phyloP scores from a whole-genome alignment of 2,329 filamentous ascomycete genomes.

The Catunica adiposa region DNA sequence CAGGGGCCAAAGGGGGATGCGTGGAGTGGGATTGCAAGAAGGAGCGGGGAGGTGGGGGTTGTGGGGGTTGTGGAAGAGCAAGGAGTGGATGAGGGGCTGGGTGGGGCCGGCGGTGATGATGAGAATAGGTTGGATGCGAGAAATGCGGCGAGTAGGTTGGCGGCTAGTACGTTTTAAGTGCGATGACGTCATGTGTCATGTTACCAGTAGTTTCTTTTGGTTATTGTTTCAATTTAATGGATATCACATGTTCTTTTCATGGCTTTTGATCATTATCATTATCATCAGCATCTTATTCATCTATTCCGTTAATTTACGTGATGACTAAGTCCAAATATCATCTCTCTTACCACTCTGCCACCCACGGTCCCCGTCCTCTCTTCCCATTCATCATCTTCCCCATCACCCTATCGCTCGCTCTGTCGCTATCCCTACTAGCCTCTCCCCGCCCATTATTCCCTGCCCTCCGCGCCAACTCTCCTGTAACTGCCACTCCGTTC shows the following conservation, averaged over 20 bases:
- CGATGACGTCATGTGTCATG: background rate
- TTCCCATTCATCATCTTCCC: background rate
- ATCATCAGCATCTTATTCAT: background rate
- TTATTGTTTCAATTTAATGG: background rate
- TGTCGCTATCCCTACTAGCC: background rate
- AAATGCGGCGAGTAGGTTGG: constrained; percentile 86
- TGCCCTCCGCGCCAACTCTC: background rate
- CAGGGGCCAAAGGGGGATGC: constrained; percentile 97
- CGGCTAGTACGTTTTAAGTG: constrained; percentile 73
- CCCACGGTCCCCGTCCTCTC: background rate
- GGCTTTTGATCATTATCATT: background rate
- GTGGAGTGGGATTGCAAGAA: constrained; percentile 82
- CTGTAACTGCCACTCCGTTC: background rate
- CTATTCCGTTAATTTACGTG: background rate
- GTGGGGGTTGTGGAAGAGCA: constrained; percentile 22
- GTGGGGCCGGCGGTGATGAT: constrained; percentile 55
- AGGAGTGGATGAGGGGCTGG: constrained; percentile 30
- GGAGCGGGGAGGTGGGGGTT: constrained; percentile 19
- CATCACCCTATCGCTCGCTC: background rate
- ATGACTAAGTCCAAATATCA: background rate
- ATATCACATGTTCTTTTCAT: background rate
- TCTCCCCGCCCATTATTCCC: background rate
- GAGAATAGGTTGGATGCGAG: constrained; percentile 88
- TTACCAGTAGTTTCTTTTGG: background rate
- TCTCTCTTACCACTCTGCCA: background rate